Conservation (phyloP, 192 early-diverging fungal genomes). For the Diversispora epigaea region DNA sequence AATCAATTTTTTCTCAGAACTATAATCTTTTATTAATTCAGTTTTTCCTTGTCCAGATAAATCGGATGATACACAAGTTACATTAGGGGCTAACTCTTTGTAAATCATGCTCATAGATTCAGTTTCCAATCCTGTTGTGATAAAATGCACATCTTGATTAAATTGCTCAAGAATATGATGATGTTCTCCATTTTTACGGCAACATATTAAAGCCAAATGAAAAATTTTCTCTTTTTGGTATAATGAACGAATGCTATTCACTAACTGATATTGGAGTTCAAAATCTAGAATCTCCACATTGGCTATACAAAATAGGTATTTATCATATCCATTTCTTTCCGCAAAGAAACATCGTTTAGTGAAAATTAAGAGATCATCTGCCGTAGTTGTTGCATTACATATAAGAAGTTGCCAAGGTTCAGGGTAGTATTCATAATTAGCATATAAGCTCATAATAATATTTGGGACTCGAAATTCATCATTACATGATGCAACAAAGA, state of each 20-base stretch:
- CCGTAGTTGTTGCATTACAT: conserved; percentile 29
- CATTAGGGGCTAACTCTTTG: conserved; percentile 19
- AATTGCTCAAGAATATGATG: conserved; percentile 35
- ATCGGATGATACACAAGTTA: conserved; percentile 27
- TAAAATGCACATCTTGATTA: conserved; percentile 15
- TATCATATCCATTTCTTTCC: conserved; percentile 2
- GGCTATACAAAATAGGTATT: conserved; percentile 32
- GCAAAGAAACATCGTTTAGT: conserved; percentile 34
- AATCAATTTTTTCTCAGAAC: neutral
- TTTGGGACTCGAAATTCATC: conserved; percentile 31
- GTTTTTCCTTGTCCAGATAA: conserved; percentile 35
- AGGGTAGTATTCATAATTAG: conserved; percentile 10
- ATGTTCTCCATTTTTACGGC: conserved; percentile 21
- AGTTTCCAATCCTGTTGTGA: conserved; percentile 9
- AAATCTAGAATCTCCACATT: conserved; percentile 31
- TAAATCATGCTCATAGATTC: conserved; percentile 20
- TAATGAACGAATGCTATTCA: conserved; percentile 4
- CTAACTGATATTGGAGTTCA: conserved; percentile 32
- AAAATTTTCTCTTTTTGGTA: neutral
- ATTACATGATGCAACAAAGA: conserved; percentile 32
- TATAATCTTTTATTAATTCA: conserved; percentile 21
- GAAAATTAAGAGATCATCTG: conserved; percentile 29
- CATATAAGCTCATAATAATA: conserved; percentile 33
- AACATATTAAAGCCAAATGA: conserved; percentile 29
- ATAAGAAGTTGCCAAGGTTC: conserved; percentile 33